Evolutionary conservation across 441 rosid genomes (phyloP), one percentile per base, ranked within the genome.

Genomic region (Euphorbia schlechtendalii): DNA sequence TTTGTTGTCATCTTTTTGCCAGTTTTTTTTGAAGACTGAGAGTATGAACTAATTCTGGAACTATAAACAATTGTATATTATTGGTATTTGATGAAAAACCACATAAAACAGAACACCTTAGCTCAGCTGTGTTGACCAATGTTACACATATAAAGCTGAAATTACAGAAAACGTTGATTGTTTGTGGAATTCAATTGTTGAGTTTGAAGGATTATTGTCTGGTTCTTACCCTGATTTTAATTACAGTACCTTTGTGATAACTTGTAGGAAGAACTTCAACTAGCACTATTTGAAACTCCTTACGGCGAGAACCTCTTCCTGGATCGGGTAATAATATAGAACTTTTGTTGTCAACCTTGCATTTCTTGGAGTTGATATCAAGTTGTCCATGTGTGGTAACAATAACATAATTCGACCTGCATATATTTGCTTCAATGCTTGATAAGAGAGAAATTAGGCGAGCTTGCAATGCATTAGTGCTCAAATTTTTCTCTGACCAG

Each of bases 261-360:
- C 71, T 71, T 81, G 69, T 57, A 90, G 97, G 97, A 91, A 80
- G 96, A 90, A 70, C 96, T 90, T 71, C 80, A 75, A 27, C 48
- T 91, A 41, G 97, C 97, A 14, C 65, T 90, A 28, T 77, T 86
- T 64, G 73, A 80, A 61, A 70, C 84, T 70, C 73, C 84, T n/a
- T 41, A 22, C 13, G 80, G 87, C 43, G 87, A 85, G 78, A 85
- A 84, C 76, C 87, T 91, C 46, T 88, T 91, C 76, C 75, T 86
- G 34, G 96, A 87, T 40, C 75, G 90, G 90, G 96, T 88, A 77
- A 77, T 73, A 54, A 45, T n/a, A 59, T 45, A 45, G 52, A 18
- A 59, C 45, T 21, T 41, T 27, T 15, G 20, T n/a, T 20, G 7
- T 30, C 1, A 34, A 10, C 3, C 30, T n/a, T 57, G 13, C 24